Conservation (phyloP, 148 eudicot species). For the Talinum fruticosum region DNA sequence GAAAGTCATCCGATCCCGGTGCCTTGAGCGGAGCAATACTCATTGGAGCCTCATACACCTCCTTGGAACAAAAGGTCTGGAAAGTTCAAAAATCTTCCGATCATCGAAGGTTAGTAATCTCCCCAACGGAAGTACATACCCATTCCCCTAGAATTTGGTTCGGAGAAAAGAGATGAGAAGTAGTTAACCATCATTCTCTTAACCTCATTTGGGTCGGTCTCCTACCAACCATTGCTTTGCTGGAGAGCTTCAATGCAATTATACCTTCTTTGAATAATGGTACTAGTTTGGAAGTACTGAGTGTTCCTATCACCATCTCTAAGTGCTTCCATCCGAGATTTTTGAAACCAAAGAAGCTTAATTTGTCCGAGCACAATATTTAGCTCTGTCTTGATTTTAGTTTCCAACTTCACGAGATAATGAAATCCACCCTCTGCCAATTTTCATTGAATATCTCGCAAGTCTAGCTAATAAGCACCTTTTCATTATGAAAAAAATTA, state of each 20-base stretch:
- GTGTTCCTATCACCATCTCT: not conserved
- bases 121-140: too few species aligned
- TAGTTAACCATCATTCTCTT: not conserved
- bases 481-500: not conserved
- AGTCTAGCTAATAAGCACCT: not conserved
- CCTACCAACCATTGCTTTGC: not conserved
- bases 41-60: not conserved
- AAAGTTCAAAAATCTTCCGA: too few species aligned
- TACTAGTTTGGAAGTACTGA: not conserved
- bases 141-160: not conserved
- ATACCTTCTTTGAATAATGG: not conserved
- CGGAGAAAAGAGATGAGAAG: not conserved
- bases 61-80: not conserved
- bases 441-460: not conserved
- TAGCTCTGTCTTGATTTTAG: not conserved
- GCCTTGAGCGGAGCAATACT: not conserved
- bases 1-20: not conserved
- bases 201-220: not conserved
- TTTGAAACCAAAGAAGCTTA: not conserved
- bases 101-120: too few species aligned
- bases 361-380: not conserved
- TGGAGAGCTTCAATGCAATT: not conserved
- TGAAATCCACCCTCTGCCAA: not conserved
- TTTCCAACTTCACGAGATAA: not conserved
- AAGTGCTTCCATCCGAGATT: not conserved